Evolutionary conservation across 169 alveolate genomes (phyloP).

Genomic region (Sarcocystis neurona): DNA sequence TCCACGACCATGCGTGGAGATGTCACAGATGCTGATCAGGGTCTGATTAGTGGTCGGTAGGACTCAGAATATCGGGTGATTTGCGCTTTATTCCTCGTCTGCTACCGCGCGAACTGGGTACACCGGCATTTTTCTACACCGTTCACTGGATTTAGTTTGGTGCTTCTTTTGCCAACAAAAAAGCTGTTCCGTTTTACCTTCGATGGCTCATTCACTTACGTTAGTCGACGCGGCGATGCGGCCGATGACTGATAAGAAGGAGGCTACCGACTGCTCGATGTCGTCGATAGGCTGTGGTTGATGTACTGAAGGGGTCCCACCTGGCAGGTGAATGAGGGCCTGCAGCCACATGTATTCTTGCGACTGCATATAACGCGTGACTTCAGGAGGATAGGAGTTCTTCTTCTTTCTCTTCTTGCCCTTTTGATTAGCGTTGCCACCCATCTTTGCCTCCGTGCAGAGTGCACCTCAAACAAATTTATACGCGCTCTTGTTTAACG

Average conservation of each 20-base stretch:
- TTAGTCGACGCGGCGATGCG: conserved; percentile 6
- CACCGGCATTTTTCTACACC: too few relatives aligned
- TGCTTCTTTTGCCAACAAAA: too few relatives aligned
- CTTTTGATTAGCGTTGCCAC: neutral
- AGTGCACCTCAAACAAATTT: too few relatives aligned
- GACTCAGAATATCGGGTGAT: too few relatives aligned
- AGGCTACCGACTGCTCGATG: neutral
- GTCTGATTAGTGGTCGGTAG: too few relatives aligned
- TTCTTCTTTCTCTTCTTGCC: conserved; percentile 23
- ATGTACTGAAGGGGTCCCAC: conserved; percentile 16
- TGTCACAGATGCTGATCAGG: too few relatives aligned
- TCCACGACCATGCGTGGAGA: too few relatives aligned
- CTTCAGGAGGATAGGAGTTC: neutral
- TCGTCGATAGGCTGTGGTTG: neutral
- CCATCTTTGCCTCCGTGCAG: neutral
- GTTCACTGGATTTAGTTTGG: too few relatives aligned
- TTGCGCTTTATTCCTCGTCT: too few relatives aligned
- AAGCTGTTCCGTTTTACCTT: too few relatives aligned
- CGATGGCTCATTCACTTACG: neutral
- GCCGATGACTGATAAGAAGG: conserved; percentile 22
- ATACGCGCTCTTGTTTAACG: too few relatives aligned
- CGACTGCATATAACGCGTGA: conserved; percentile 3
- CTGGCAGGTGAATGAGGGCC: conserved; percentile 16
- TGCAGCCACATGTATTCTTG: conserved; percentile 14
- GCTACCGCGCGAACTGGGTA: too few relatives aligned